These are phyloP conservation scores for Diaporthe ilicicola DNA, from an alignment of 2,329 filamentous ascomycete species.

Conservation along the genomic window DNA sequence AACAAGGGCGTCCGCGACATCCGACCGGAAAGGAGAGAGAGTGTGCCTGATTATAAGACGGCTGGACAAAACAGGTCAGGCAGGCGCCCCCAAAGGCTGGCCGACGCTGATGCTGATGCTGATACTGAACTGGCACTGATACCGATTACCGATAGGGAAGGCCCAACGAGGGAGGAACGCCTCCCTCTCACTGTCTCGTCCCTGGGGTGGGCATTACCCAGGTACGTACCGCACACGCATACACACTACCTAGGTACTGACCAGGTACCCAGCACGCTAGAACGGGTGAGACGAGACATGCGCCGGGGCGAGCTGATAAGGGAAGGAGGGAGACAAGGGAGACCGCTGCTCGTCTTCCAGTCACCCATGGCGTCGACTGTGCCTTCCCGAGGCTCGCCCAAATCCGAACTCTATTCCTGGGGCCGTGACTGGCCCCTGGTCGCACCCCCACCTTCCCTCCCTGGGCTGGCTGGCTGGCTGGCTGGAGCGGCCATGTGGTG, in stretches of 20 bases:
- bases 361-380: not conserved
- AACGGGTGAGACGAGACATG: slow-evolving; percentile 6
- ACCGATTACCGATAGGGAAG: slow-evolving; percentile 24
- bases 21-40: not conserved
- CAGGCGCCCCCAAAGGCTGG: not conserved
- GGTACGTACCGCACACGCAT: not conserved
- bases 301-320: slow-evolving; percentile 22
- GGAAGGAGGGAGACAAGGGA: slow-evolving; percentile 14
- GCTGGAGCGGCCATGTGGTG: too few relatives aligned
- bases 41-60: slow-evolving; percentile 11
- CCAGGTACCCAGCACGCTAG: not conserved
- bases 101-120: not conserved
- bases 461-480: slow-evolving; percentile 9
- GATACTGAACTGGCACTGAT: slow-evolving; percentile 19
- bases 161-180: slow-evolving; percentile 10
- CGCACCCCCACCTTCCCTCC: not conserved
- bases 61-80: not conserved
- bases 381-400: slow-evolving; percentile 11
- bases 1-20: not conserved
- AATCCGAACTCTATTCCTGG: slow-evolving; percentile 2
- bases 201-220: not conserved
- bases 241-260: not conserved
- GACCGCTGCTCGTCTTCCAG: not conserved
- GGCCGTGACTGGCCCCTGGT: not conserved
- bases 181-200: not conserved